Evolutionary conservation across 2,329 filamentous ascomycete genomes (phyloP).

Genomic region (Drechslera avenae): DNA sequence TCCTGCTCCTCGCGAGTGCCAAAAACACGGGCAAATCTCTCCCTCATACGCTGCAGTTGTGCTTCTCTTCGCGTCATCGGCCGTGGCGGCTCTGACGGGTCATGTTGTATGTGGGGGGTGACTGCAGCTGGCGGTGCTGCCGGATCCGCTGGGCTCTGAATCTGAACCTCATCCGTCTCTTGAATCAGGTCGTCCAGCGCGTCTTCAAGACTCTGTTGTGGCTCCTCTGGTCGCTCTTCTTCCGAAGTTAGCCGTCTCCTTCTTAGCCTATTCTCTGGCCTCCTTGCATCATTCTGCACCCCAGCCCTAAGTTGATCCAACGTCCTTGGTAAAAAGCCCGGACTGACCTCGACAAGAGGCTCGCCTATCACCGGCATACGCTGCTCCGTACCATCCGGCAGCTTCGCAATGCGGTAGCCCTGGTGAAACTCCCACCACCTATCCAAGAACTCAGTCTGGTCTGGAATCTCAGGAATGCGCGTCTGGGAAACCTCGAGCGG

Average conservation of each 20-base stretch:
- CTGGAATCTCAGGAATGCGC: constrained; percentile 53
- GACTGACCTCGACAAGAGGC: constrained; percentile 53
- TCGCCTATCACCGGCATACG: constrained; percentile 55
- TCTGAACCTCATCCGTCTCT: constrained; percentile 30
- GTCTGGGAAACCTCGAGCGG: constrained; percentile 52
- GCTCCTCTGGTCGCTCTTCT: constrained; percentile 26
- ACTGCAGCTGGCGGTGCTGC: constrained; percentile 1
- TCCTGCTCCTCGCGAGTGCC: constrained; percentile 55
- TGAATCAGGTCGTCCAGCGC: constrained; percentile 42
- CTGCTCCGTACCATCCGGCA: constrained; percentile 52
- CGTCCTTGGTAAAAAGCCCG: constrained; percentile 54
- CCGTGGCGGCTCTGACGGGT: constrained; percentile 13
- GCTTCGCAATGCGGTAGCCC: constrained; percentile 51
- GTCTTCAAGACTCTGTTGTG: constrained; percentile 42
- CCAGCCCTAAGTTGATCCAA: constrained; percentile 51
- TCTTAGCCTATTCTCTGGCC: constrained; percentile 38
- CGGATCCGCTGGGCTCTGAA: constrained; percentile 5
- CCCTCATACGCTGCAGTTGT: constrained; percentile 31
- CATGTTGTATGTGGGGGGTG: constrained; percentile 8
- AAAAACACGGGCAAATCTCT: constrained; percentile 48
- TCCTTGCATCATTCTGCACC: constrained; percentile 34
- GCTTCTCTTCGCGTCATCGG: constrained; percentile 24
- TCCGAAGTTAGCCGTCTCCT: constrained; percentile 31
- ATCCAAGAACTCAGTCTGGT: constrained; percentile 54
- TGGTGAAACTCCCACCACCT: constrained; percentile 58